phyloP scores from a whole-genome alignment of 805 yeast species.

The baker's yeast (Saccharomyces cerevisiae) region DNA sequence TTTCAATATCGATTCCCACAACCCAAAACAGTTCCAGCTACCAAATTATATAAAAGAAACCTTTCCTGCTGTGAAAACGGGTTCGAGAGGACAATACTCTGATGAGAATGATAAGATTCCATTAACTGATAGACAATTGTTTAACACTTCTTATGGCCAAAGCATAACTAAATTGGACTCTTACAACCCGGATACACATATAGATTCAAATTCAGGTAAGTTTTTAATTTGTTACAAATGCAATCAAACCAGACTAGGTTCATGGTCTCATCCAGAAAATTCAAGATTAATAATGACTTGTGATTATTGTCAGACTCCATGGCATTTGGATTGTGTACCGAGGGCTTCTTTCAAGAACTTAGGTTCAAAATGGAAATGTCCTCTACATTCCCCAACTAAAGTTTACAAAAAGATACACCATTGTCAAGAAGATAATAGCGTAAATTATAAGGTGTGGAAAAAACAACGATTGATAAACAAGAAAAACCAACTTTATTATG shows the following conservation, averaged over 20 bases:
- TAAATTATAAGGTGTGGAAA: slow-evolving; percentile 8
- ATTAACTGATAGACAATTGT: slow-evolving; percentile 33
- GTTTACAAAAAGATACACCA: slow-evolving; percentile 27
- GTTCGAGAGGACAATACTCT: slow-evolving; percentile 62
- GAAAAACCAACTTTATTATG: slow-evolving; percentile 44
- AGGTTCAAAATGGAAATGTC: slow-evolving; percentile 86
- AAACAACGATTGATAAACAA: slow-evolving; percentile 40
- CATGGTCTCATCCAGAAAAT: slow-evolving; percentile 33
- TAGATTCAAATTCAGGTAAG: slow-evolving; percentile 51
- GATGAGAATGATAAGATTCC: slow-evolving; percentile 44
- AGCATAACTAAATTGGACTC: slow-evolving; percentile 26
- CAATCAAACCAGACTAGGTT: slow-evolving; percentile 53
- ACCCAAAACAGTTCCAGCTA: slow-evolving; percentile 58
- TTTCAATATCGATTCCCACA: slow-evolving; percentile 46
- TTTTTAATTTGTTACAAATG: slow-evolving; percentile 72
- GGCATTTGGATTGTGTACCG: slow-evolving; percentile 91
- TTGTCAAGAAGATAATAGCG: not conserved
- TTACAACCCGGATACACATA: slow-evolving; percentile 52
- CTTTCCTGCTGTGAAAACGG: slow-evolving; percentile 64
- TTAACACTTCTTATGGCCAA: slow-evolving; percentile 39
- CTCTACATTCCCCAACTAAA: slow-evolving; percentile 59
- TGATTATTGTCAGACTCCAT: slow-evolving; percentile 72
- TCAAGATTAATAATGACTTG: slow-evolving; percentile 58
- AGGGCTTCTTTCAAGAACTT: slow-evolving; percentile 61
- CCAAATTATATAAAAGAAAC: slow-evolving; percentile 64